These are phyloP conservation scores for Breviolum minutum DNA, from an alignment of 73 alveolate species.

Conservation along the genomic window DNA sequence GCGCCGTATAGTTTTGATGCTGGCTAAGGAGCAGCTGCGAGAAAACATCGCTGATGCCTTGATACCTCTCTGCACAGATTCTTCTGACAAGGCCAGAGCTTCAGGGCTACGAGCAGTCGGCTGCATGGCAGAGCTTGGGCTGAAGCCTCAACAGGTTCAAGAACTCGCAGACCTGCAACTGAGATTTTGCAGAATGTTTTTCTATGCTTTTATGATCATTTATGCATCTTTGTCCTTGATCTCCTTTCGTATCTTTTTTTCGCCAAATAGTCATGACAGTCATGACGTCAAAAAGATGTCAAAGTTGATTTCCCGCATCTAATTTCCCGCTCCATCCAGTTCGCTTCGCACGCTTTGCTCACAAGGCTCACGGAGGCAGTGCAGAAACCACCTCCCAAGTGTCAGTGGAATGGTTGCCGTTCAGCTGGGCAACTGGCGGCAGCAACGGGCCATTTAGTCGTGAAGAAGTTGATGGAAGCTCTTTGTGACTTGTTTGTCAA, in stretches of 20 bases:
- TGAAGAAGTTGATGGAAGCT: constrained; percentile 24
- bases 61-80: constrained; percentile 61
- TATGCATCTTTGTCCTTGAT: not conserved
- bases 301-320: too few species aligned
- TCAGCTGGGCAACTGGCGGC: constrained; percentile 54
- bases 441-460: not conserved
- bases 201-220: not conserved
- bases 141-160: not conserved
- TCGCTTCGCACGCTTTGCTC: not conserved
- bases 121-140: constrained; percentile 65
- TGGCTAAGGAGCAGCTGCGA: not conserved
- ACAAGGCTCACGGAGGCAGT: constrained; percentile 1
- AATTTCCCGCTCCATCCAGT: too few species aligned
- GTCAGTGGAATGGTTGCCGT: constrained; percentile 64
- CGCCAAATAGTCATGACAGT: too few species aligned
- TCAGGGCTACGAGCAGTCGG: constrained; percentile 58
- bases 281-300: too few species aligned
- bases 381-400: constrained; percentile 40
- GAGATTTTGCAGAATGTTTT: not conserved
- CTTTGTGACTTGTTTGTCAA: not conserved
- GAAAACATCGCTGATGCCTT: not conserved
- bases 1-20: not conserved
- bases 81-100: constrained; percentile 50
- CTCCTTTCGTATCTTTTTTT: too few species aligned
- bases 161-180: not conserved